Evolutionary conservation across 371 early-diverging fungal genomes (phyloP), one percentile per base, ranked within the genome.

Genomic region (Umbelopsis sp.): DNA sequence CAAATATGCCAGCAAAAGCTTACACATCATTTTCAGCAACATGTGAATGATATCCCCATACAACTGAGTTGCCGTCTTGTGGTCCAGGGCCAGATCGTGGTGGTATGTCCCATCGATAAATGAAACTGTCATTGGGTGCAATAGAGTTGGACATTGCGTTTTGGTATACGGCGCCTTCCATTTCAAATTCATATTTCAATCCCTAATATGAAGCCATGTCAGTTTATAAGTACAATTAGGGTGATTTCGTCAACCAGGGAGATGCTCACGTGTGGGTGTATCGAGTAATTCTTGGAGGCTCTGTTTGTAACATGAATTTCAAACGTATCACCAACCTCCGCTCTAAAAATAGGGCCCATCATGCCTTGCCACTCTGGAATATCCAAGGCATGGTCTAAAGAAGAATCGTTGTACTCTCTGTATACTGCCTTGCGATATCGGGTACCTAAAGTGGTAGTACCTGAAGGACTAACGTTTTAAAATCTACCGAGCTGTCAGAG

Each of bases 21-120:
- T 78, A 81, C 75, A 83, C 66, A 38, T 84, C 81, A 18, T 48
- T 68, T 69, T 84, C 84, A 16, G 68, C 48, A 0, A 80, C 76
- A 71, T 87, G 84, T 0, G 87, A 85, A 51, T 85, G 85, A 68
- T 87, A 87, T 10, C 81, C 83, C 80, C 82, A 79, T 3, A 81
- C 82, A 44, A 78, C 65, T 0, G 78, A 80, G 29, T 78, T 66
- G 4, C 75, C 82, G 73, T 82, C 85, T 20, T 51, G 67, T 11
- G 84, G 82, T 10, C 81, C 85, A 62, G 85, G 81, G 1, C 80
- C 80, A 29, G 81, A 74, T 64, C 85, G 46, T 45, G 78, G 80
- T n/a, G 67, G 68, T 1, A 82, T 73, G 22, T 75, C 68, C 87
- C 87, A 87, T 0, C 63, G 68, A 68, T 87, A 87, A 10, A 74